Base-by-base conservation (phyloP, 2,329 filamentous ascomycete genomes). In the Penicillium nordicum region DNA sequence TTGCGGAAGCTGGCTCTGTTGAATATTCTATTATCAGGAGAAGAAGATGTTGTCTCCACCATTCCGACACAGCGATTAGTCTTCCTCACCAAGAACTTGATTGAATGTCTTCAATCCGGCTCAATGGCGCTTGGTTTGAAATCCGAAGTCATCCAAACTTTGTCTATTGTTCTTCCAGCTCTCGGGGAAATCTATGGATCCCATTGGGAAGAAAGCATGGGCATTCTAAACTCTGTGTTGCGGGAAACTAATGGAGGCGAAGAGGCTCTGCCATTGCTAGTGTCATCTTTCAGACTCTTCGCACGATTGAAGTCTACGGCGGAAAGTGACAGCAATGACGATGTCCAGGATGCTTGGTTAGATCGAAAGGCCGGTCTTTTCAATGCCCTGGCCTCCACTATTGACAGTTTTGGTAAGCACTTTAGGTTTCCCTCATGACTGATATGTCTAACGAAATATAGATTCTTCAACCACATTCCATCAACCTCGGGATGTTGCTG, bases 101-200 rank as follows among this genome's bases (percentile, higher is more conserved):
- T 89, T 0, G 82, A 84, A 9, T 92, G 89, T 84, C 76, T 92
- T 0, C 82, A 87, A 14, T 78, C 86, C 65, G 79, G 79, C 58
- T 67, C 90, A 51, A 76, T 83, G 71, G 61, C 62, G 30, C 54
- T 68, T 12, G 66, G 62, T 9, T 50, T 76, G 40, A 69, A 66
- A 55, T 68, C 76, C 1, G 76, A 79, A 59, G 70, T 74, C 1
- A 61, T 78, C 41, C 75, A 74, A 57, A 71, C 76, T 6, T 65
- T 87, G 47, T 69, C 73, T 2, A 74, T 78, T 4, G 76, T 96
- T 4, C 73, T 97, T 0, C 89, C 90, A 2, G 83, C 82, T 40
- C 87, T 97, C 64, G 83, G 85, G 57, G 88, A 92, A 45, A 85
- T 96, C 1, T 97, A 96, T 66, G 94, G 93, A 0, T 84, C 89